Evolutionary conservation across 768 basidiomycete species (phyloP).

Genomic region (Leucocoprinus leucothites): DNA sequence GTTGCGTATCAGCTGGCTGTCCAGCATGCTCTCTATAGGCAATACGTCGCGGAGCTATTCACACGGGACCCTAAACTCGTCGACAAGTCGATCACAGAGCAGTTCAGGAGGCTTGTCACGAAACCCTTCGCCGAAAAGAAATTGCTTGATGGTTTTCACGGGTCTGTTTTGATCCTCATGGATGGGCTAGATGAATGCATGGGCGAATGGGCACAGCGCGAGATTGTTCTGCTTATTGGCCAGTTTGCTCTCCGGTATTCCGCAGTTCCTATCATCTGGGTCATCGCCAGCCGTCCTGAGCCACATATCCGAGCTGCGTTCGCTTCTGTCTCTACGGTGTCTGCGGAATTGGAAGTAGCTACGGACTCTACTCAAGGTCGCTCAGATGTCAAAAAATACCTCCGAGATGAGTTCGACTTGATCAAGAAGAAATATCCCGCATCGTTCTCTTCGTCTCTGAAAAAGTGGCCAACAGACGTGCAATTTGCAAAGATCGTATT

Average conservation of each 20-base stretch:
- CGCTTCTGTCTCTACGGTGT: background rate
- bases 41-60: constrained; percentile 9
- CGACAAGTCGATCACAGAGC: constrained; percentile 10
- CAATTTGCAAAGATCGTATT: constrained; percentile 14
- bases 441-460: background rate
- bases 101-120: constrained; percentile 15
- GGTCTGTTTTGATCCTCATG: constrained; percentile 12
- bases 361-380: constrained; percentile 13
- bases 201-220: constrained; percentile 11
- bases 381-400: constrained; percentile 18
- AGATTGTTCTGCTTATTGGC: constrained; percentile 15
- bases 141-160: background rate
- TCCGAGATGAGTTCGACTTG: constrained; percentile 11
- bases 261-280: constrained; percentile 16
- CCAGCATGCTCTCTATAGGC: background rate
- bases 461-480: constrained; percentile 19
- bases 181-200: constrained; percentile 28
- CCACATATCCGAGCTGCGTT: constrained; percentile 17
- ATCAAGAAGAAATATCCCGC: constrained; percentile 7
- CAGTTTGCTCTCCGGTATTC: background rate
- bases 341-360: constrained; percentile 1
- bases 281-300: constrained; percentile 27
- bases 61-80: constrained; percentile 5
- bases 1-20: constrained; percentile 21
- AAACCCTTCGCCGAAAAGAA: constrained; percentile 7